These are phyloP conservation scores for Cystofilobasidium ferigula DNA, from an alignment of 768 basidiomycete genomes.

Conservation along the genomic window DNA sequence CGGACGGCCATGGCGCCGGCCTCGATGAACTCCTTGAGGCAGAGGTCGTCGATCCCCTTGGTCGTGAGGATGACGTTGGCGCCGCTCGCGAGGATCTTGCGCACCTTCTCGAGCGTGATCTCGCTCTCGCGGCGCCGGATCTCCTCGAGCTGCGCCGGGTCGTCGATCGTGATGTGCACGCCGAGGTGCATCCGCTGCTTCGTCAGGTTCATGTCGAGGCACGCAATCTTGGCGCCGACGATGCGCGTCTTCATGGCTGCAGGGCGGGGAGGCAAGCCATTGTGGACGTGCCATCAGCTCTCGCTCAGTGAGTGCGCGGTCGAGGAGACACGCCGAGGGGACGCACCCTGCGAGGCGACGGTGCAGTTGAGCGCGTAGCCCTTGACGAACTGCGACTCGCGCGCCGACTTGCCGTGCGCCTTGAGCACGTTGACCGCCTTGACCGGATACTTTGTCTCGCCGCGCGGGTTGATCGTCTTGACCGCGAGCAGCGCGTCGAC, in stretches of 20 bases:
- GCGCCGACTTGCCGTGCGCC: constrained; percentile 88
- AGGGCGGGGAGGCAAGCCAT: neutral
- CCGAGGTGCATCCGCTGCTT: constrained; percentile 96
- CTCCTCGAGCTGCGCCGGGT: constrained; percentile 90
- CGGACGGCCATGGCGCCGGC: constrained; percentile 98
- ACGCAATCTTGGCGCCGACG: constrained; percentile 88
- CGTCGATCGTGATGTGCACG: constrained; percentile 91
- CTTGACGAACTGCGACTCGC: constrained; percentile 86
- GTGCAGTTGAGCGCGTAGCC: constrained; percentile 98
- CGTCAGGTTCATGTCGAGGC: constrained; percentile 93
- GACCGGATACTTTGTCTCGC: constrained; percentile 96
- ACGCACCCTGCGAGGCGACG: constrained; percentile 88
- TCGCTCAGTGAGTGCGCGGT: neutral
- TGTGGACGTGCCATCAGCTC: constrained; percentile 8
- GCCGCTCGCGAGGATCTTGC: constrained; percentile 88
- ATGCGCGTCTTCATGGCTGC: constrained; percentile 96
- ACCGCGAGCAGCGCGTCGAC: constrained; percentile 98
- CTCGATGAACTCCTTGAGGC: constrained; percentile 96
- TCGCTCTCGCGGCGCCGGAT: constrained; percentile 86
- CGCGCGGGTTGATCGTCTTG: constrained; percentile 80
- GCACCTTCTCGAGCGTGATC: constrained; percentile 86
- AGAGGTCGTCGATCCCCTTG: constrained; percentile 96
- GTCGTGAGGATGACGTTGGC: constrained; percentile 96
- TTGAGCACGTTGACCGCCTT: constrained; percentile 98
- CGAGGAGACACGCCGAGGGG: neutral